phyloP scores from a whole-genome alignment of 306 rosid genomes.

The Benincasa hispida region DNA sequence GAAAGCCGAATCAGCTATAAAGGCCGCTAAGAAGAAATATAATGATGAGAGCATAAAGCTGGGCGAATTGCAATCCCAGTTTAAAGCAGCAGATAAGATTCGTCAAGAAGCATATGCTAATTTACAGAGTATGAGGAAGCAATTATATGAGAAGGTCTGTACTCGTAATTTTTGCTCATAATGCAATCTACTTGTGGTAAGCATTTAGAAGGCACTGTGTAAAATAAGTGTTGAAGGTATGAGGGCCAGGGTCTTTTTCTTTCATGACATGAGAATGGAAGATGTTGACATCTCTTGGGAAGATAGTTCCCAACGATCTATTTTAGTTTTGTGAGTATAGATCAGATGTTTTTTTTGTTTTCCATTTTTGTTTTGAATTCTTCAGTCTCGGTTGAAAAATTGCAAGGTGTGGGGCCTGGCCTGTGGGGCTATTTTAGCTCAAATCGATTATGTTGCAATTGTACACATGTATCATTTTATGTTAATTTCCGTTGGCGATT shows the following conservation, averaged over 20 bases:
- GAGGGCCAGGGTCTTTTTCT: not conserved
- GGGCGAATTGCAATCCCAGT: conserved; percentile 29
- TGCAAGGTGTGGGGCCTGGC: not conserved
- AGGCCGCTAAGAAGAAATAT: conserved; percentile 43
- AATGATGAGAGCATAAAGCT: conserved; percentile 28
- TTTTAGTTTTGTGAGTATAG: not conserved
- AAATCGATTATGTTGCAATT: not conserved
- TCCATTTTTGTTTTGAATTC: not conserved
- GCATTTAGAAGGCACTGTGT: not conserved
- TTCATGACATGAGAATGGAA: not conserved
- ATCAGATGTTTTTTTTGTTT: not conserved
- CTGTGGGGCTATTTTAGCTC: not conserved
- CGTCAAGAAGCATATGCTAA: conserved; percentile 70
- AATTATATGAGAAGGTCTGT: conserved; percentile 51
- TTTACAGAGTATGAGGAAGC: conserved; percentile 45
- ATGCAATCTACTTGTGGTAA: not conserved
- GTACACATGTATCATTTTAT: not conserved
- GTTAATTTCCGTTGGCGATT: not conserved
- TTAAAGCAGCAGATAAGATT: conserved; percentile 47
- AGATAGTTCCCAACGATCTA: not conserved
- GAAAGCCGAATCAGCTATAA: conserved; percentile 42
- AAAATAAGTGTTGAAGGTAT: not conserved
- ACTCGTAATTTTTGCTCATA: not conserved
- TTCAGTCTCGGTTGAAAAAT: not conserved
- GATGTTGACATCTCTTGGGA: not conserved